Percentiles rank a stretch among this genome's conserved stretches.
These are phyloP conservation scores for Wickerhamomyces chambardii DNA, from an alignment of 805 yeast genomes.

Conservation along the genomic window DNA sequence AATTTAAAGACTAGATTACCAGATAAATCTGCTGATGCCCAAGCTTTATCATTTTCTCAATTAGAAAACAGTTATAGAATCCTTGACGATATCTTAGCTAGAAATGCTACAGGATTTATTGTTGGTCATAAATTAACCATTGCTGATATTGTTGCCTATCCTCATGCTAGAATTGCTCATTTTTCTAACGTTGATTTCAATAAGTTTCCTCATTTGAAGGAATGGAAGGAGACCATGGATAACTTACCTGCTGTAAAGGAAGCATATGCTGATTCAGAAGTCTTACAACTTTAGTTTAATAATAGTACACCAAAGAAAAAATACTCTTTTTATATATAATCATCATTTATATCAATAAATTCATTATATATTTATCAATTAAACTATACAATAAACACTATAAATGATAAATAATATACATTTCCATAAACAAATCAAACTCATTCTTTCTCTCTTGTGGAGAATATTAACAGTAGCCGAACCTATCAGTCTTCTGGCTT, in stretches of 20 bases:
- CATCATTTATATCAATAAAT: too few species aligned
- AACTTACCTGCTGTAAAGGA: not conserved
- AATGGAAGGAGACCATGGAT: not conserved
- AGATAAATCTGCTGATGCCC: slow-evolving; percentile 40
- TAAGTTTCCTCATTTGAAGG: not conserved
- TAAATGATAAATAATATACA: too few species aligned
- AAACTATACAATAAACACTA: too few species aligned
- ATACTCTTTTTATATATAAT: too few species aligned
- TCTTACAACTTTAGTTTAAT: not conserved
- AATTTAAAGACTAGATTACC: slow-evolving; percentile 28
- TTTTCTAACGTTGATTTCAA: not conserved
- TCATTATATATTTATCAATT: too few species aligned
- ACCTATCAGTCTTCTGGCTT: too few species aligned
- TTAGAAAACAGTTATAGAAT: slow-evolving; percentile 38
- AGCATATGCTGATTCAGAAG: not conserved
- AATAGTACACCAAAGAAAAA: too few species aligned
- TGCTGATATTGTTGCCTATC: slow-evolving; percentile 39
- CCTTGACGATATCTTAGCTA: slow-evolving; percentile 30
- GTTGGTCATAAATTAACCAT: slow-evolving; percentile 45
- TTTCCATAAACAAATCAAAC: too few species aligned
- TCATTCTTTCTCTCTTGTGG: too few species aligned
- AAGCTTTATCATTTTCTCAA: slow-evolving; percentile 32
- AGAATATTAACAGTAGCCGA: too few species aligned
- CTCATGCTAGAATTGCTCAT: slow-evolving; percentile 24
- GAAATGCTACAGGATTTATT: slow-evolving; percentile 33